Conservation (phyloP, 2,329 filamentous ascomycete genomes). For the Mariannaea sp. region DNA sequence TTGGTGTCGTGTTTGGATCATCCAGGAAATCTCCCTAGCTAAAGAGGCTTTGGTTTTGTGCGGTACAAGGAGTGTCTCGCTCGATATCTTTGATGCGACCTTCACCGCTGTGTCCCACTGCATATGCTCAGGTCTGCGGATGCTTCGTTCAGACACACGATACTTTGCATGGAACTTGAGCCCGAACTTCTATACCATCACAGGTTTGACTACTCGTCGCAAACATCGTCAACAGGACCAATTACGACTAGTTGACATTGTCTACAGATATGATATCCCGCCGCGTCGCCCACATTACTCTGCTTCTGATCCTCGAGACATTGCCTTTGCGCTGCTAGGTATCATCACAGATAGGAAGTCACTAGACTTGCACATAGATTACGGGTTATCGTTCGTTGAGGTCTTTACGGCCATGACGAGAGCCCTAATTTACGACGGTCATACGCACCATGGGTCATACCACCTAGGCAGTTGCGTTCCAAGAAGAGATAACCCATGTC, state of each 20-base stretch:
- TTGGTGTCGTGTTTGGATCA: constrained; percentile 18
- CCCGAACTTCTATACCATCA: too few relatives aligned
- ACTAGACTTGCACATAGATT: constrained; percentile 7
- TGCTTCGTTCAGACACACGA: not conserved
- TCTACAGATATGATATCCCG: not conserved
- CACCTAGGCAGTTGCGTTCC: constrained; percentile 19
- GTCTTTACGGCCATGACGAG: constrained; percentile 20
- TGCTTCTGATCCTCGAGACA: constrained; percentile 31
- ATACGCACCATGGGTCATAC: not conserved
- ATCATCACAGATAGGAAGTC: constrained; percentile 16
- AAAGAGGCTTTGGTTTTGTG: constrained; percentile 11
- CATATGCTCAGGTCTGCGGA: too few relatives aligned
- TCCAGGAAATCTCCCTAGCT: constrained; percentile 13
- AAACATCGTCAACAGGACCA: not conserved
- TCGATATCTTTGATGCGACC: constrained; percentile 19
- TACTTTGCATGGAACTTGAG: constrained; percentile 1
- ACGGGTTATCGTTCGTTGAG: constrained; percentile 2
- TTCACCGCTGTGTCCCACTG: not conserved
- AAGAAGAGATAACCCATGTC: not conserved
- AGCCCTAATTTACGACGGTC: constrained; percentile 1
- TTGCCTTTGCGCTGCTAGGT: constrained; percentile 26
- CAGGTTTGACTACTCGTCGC: constrained; percentile 7
- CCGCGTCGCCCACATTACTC: constrained; percentile 20
- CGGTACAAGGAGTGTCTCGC: not conserved
- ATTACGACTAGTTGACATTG: constrained; percentile 9